These are phyloP conservation scores for Suillus bovinus DNA, from an alignment of 768 basidiomycete genomes.

Conservation along the genomic window DNA sequence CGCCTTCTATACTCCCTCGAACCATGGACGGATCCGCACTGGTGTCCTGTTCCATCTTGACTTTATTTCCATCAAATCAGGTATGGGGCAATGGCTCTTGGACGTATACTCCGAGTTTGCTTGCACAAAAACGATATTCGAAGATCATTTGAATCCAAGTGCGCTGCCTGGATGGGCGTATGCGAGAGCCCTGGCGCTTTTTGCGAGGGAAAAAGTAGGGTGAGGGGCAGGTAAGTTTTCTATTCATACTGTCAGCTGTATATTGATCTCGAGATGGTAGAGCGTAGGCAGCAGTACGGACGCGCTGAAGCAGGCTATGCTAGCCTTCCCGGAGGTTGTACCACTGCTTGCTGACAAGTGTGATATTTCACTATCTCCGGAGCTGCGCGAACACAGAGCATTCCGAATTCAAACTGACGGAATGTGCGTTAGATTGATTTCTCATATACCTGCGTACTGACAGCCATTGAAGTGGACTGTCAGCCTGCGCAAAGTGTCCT, in stretches of 20 bases:
- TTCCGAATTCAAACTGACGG: conserved; percentile 73
- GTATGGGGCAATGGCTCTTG: conserved; percentile 80
- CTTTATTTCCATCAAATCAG: conserved; percentile 78
- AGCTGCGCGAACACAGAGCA: conserved; percentile 58
- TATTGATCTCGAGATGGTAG: background rate
- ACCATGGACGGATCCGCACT: conserved; percentile 86
- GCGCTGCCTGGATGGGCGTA: conserved; percentile 80
- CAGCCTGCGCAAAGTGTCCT: conserved; percentile 48
- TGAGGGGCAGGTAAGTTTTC: conserved; percentile 38
- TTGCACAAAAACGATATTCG: conserved; percentile 9
- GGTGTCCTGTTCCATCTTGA: conserved; percentile 84
- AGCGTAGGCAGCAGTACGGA: conserved; percentile 46
- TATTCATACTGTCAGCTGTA: background rate
- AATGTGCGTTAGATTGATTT: conserved; percentile 42
- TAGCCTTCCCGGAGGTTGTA: conserved; percentile 78
- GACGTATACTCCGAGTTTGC: conserved; percentile 47
- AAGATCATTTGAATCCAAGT: conserved; percentile 46
- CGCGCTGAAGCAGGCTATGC: conserved; percentile 73
- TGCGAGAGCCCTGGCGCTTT: conserved; percentile 67
- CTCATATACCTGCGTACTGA: conserved; percentile 12
- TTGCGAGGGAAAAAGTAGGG: conserved; percentile 46
- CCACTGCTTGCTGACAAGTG: conserved; percentile 85
- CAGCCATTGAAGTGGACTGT: conserved; percentile 30
- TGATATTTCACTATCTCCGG: conserved; percentile 61
- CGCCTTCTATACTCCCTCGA: conserved; percentile 85